A percentile compares a stretch with the other conserved stretches of the same genome.
phyloP scores from a whole-genome alignment of 2,329 filamentous ascomycete genomes.

The Aspergillus jensenii region DNA sequence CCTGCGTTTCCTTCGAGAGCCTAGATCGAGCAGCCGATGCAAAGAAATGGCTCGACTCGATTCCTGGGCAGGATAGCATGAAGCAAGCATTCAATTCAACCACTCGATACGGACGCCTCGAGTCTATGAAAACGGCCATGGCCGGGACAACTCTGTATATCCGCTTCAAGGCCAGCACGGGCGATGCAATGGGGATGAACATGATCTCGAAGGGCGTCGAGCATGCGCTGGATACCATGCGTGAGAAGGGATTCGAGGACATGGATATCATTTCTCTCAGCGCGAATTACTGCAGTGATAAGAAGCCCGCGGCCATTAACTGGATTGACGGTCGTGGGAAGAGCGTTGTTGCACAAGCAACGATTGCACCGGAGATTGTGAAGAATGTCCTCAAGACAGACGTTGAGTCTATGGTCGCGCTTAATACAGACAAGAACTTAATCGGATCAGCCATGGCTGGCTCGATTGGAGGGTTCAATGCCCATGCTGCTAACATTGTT shows the following conservation, averaged over 20 bases:
- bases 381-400: constrained; percentile 86
- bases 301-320: constrained; percentile 96
- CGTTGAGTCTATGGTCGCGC: constrained; percentile 86
- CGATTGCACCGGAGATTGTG: constrained; percentile 87
- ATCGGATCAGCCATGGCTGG: constrained; percentile 98
- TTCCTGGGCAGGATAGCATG: constrained; percentile 77
- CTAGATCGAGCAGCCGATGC: constrained; percentile 86
- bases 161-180: constrained; percentile 97
- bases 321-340: constrained; percentile 99
- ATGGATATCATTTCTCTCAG: constrained; percentile 94
- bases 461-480: constrained; percentile 94
- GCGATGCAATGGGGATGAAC: constrained; percentile 99
- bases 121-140: constrained; percentile 85
- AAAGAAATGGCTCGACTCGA: constrained; percentile 94
- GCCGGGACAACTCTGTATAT: constrained; percentile 96
- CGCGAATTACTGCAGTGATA: constrained; percentile 97
- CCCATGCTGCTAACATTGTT: constrained; percentile 95
- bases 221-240: constrained; percentile 86
- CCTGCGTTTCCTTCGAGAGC: constrained; percentile 87
- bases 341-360: constrained; percentile 92
- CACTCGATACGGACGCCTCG: constrained; percentile 85
- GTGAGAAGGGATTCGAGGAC: constrained; percentile 86
- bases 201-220: constrained; percentile 99
- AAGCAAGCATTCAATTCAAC: constrained; percentile 96
- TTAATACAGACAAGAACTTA: constrained; percentile 92